Evolutionary conservation across 116 monocot genomes (phyloP).

Genomic region (Dioscorea cayenensis): DNA sequence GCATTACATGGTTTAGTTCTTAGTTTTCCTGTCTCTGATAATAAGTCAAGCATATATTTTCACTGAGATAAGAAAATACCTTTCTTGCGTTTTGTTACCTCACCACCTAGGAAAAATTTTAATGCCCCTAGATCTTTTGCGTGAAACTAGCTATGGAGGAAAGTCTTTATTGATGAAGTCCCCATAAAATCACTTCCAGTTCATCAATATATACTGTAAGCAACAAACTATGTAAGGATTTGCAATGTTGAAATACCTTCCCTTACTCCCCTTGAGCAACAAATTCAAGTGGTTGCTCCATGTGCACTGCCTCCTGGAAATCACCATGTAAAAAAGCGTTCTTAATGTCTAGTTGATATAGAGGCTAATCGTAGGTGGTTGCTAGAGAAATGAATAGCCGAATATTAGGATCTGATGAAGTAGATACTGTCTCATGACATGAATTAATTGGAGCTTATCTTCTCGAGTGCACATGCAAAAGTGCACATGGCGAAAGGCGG

Average conservation of each 20-base stretch:
- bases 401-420: neutral
- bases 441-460: neutral
- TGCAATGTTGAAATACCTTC: neutral
- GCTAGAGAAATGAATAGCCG: too few relatives aligned
- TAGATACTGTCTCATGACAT: neutral
- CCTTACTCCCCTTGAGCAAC: too few relatives aligned
- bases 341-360: conserved; percentile 12
- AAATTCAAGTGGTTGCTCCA: conserved; percentile 4
- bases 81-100: too few relatives aligned
- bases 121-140: conserved; percentile 1
- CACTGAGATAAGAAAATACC: neutral
- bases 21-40: neutral
- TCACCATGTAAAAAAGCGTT: conserved; percentile 13
- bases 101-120: neutral
- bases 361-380: neutral
- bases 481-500: neutral
- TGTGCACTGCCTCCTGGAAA: conserved; percentile 9
- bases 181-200: neutral
- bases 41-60: neutral
- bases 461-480: neutral
- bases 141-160: neutral
- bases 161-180: neutral
- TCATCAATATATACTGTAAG: conserved; percentile 6
- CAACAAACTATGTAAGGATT: neutral
- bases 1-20: neutral